Base-by-base conservation (phyloP, 2,329 filamentous ascomycete genomes). In the Bisporella sp. region DNA sequence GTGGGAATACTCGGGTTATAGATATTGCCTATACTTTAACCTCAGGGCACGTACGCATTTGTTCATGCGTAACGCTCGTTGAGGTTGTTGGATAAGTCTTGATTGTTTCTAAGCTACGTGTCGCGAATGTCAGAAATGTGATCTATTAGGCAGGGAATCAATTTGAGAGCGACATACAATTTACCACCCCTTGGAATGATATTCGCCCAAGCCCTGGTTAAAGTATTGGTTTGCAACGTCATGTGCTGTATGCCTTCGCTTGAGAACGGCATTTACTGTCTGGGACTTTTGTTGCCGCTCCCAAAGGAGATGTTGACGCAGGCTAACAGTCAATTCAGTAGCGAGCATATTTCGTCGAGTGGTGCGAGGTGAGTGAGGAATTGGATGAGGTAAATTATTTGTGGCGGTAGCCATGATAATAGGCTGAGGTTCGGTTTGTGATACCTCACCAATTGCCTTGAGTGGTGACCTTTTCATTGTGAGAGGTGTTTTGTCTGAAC, bases 261-360 rank as follows among this genome's bases (percentile, higher is more conserved):
- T 95, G 51, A 96, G 77, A 48, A 92, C 88, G 1, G 91, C 89
- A 56, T 92, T 91, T 62, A 85, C 88, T 6, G 89, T 92, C 33
- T 87, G 86, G 52, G 89, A 89, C 77, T 95, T 95, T 65, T 97
- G 92, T 65, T 95, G 89, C 47, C 93, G 85, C 68, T 97, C 93
- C 87, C 89, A 95, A 12, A 97, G 79, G 11, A 99, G 82, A 62
- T 96, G 88, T 60, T 91, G 87, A 28, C 93, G 83, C 3, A 99
- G 82, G 28, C 89, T 95, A 66, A 96, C 90, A 2, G 92, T 96
- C 49, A 97, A 75, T 71, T 99, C 93, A 0, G 89, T 95, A 6
- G 89, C 86, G 50, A 99, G 78, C 93, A 99, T 97, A 69, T 96
- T 95, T 54, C 91, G 82, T 47, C 93, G 82, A 0, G 91, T 96